Evolutionary conservation across 139 green algal genomes (phyloP), one percentile per base, ranked within the genome.

Genomic region (Chlorella sp.): DNA sequence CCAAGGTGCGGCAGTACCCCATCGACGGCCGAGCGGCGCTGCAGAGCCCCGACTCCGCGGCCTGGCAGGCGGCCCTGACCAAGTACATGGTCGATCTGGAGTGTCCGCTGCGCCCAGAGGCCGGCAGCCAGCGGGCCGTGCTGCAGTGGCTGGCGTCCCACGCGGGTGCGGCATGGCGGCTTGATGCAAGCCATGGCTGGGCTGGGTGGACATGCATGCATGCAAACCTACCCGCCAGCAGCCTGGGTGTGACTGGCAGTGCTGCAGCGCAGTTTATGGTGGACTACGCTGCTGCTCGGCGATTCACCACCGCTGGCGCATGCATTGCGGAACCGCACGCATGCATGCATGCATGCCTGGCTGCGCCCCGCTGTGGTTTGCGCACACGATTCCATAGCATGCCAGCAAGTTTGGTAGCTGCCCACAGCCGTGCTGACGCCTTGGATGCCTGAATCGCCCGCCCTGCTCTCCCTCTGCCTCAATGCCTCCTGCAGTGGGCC

Each of bases 41-140:
- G 7, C 56, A 86, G 26, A 48, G 67, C 34, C 26, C 54, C 17
- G 64, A 83, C 38, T 38, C 58, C 1, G 60, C n/a, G 9, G 56
- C 28, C 5, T 90, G 76, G 82, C 43, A 84, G 24, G 60, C 74
- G 6, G 86, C 76, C 24, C 74, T 89, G 11, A 48, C 3, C 5
- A 74, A 86, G 76, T 94, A 95, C 73, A 36, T 94, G 56, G 26
- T 54, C 3, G 92, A 92, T 46, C 58, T 94, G 24, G 82, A 91
- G 51, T 93, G 92, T 62, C 92, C 92, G 17, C 19, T 92, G 17
- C 22, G 68, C 51, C 36, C 65, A 14, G 58, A 64, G 3, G 16
- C 40, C 65, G 30, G 78, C 58, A 60, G 44, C 72, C 44, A 67
- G 24, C 30, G 41, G 14, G 72, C 65, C 5, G 41, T 86, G 44